Evolutionary conservation across 2,329 filamentous ascomycete genomes (phyloP).

Genomic region (Fusarium tupiense): DNA sequence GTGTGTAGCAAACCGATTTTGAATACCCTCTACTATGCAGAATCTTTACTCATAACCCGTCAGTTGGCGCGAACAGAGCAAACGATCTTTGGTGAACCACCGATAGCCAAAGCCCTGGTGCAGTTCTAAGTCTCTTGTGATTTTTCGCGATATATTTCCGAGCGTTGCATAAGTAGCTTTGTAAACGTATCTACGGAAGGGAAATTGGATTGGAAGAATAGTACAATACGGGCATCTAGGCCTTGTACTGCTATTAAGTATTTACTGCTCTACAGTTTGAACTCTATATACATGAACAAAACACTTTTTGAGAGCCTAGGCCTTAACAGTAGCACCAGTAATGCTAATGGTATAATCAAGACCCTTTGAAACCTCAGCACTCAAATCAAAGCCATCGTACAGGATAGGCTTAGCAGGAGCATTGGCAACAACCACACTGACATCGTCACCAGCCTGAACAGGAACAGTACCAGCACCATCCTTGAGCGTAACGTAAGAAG

Average conservation of each 20-base stretch:
- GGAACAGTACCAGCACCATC: conserved; percentile 48
- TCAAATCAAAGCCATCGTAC: conserved; percentile 56
- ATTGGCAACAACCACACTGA: conserved; percentile 58
- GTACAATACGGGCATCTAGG: background rate
- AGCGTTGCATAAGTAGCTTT: too few species aligned
- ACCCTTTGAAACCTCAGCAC: conserved; percentile 49
- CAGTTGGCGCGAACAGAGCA: too few species aligned
- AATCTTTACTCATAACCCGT: too few species aligned
- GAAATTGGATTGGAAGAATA: rapidly evolving
- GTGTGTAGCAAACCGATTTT: rapidly evolving
- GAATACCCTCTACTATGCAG: too few species aligned
- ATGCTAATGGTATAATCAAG: conserved; percentile 52
- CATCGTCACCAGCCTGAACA: conserved; percentile 54
- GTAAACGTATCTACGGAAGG: rapidly evolving
- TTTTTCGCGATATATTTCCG: rapidly evolving
- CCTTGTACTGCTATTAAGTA: background rate
- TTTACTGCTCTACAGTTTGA: background rate
- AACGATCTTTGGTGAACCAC: rapidly evolving
- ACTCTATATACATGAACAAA: conserved; percentile 13
- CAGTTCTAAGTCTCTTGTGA: too few species aligned
- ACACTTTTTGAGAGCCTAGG: background rate
- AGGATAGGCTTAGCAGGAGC: conserved; percentile 55
- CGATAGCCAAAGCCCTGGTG: too few species aligned
- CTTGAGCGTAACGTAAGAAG: conserved; percentile 51
- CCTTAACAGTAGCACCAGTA: conserved; percentile 43